Evolutionary conservation across 306 rosid species (phyloP).

Genomic region (Sicyos edulis): DNA sequence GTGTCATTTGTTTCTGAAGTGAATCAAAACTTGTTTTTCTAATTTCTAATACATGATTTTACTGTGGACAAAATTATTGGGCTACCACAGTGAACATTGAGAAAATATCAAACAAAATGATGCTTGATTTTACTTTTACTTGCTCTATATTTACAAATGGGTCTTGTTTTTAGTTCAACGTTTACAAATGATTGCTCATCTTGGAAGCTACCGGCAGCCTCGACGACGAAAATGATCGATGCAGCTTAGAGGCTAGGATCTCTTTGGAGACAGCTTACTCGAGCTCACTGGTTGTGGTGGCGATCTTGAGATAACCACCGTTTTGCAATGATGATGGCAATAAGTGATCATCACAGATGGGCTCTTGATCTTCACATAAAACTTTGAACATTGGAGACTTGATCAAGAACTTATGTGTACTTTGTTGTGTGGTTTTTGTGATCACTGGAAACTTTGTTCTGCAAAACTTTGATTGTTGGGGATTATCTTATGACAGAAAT

Average conservation of each 20-base stretch:
- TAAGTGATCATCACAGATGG: slow-evolving; percentile 37
- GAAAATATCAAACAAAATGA: background rate
- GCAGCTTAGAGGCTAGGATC: slow-evolving; percentile 56
- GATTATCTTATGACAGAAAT: slow-evolving; percentile 41
- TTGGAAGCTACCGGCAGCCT: slow-evolving; percentile 34
- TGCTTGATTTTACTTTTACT: background rate
- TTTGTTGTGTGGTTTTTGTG: slow-evolving; percentile 41
- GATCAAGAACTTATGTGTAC: slow-evolving; percentile 79
- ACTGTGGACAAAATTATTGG: background rate
- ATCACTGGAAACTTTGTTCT: slow-evolving; percentile 70
- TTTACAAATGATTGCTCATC: no score
- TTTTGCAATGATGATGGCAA: no score
- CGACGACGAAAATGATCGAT: slow-evolving; percentile 44
- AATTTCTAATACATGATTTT: no score
- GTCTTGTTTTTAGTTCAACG: no score
- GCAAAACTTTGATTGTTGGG: slow-evolving; percentile 50
- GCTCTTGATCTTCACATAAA: slow-evolving; percentile 49
- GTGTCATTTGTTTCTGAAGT: no score
- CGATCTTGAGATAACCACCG: slow-evolving; percentile 32
- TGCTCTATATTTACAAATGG: no score
- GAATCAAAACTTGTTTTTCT: no score
- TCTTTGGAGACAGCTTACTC: slow-evolving; percentile 55
- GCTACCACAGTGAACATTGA: background rate
- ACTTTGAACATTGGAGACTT: slow-evolving; percentile 71
- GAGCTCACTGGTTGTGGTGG: slow-evolving; percentile 33